These are phyloP conservation scores for Penicillium lagena DNA, from an alignment of 495 filamentous ascomycete genomes.

Conservation along the genomic window DNA sequence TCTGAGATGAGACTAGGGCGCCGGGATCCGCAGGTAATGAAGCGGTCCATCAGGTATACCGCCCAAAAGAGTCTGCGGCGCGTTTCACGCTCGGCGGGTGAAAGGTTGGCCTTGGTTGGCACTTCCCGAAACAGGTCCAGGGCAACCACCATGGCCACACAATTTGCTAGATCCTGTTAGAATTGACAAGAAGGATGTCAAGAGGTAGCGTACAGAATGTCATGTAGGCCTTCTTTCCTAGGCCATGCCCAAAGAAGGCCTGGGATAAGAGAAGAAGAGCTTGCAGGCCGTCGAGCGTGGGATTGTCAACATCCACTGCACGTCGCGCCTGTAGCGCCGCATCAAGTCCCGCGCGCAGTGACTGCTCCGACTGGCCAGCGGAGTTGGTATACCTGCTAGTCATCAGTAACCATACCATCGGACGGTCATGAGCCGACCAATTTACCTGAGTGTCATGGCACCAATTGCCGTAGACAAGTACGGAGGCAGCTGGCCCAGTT, in stretches of 20 bases:
- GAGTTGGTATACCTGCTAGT: slow-evolving; percentile 51
- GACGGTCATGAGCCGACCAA: background rate
- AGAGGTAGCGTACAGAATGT: slow-evolving; percentile 52
- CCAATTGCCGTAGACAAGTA: slow-evolving; percentile 65
- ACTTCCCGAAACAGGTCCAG: slow-evolving; percentile 70
- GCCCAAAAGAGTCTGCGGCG: slow-evolving; percentile 76
- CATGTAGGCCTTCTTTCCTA: slow-evolving; percentile 83
- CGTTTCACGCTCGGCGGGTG: slow-evolving; percentile 61
- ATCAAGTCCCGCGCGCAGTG: slow-evolving; percentile 53
- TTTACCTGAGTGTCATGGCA: slow-evolving; percentile 62
- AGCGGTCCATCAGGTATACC: slow-evolving; percentile 76
- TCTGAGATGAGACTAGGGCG: slow-evolving; percentile 71
- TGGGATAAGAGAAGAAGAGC: slow-evolving; percentile 68
- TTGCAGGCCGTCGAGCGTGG: slow-evolving; percentile 69
- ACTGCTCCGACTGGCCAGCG: slow-evolving; percentile 52
- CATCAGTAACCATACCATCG: slow-evolving; percentile 2
- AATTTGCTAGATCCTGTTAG: slow-evolving; percentile 50
- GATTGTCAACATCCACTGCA: slow-evolving; percentile 71
- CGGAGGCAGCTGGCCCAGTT: slow-evolving; percentile 56
- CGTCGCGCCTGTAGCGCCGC: slow-evolving; percentile 59
- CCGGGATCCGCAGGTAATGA: slow-evolving; percentile 70
- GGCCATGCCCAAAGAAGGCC: slow-evolving; percentile 68
- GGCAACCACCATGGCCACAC: slow-evolving; percentile 73
- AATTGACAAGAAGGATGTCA: background rate
- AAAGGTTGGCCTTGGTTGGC: slow-evolving; percentile 48